Evolutionary conservation across 1,284 basidiomycete species (phyloP), one percentile per base, ranked within the genome.

Genomic region (Flammula alnicola): DNA sequence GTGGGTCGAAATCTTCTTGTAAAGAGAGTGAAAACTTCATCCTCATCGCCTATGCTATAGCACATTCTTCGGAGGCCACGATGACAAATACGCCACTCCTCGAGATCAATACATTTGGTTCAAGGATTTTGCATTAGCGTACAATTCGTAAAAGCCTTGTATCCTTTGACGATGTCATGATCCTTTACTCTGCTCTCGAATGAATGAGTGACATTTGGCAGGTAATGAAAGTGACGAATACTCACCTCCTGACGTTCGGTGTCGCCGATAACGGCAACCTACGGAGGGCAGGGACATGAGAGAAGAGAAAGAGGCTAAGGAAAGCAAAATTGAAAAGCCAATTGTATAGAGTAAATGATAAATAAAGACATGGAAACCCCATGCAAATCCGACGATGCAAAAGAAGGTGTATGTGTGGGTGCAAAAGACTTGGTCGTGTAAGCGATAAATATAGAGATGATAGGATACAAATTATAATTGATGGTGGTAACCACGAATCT

Each of bases 11-110:
- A 32, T 33, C 17, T 14, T 20, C 19, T 33, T 40, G 14, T 31
- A 12, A 11, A 33, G 3, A 19, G 3, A 27, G 9, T 11, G 25
- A 17, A 32, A 9, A 23, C 8, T 36, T 35, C 25, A 11, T 43
- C 17, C 25, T 35, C 30, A 29, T 44, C 37, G 36, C 44, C 26
- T 45, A 5, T 36, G 41, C 7, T 36, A 2, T 51, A 90, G 88
- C 59, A 89, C 89, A 4, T 91, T 91, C 70, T 91, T 91, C 60
- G 88, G 88, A 17, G 89, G 88, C 0, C 86, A 90, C 54, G 81
- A 81, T 4, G 58, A 68, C 4, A 61, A 75, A 43, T 91, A 81
- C 54, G 85, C 84, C 10, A 82, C 85, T 5, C 86, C 88, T 4
- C 78, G 67, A 55, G 83, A 89, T 63, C 88, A 90, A 64, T 83